These are phyloP conservation scores for Ustilago tritici DNA, from an alignment of 1,284 basidiomycete genomes.

Conservation along the genomic window DNA sequence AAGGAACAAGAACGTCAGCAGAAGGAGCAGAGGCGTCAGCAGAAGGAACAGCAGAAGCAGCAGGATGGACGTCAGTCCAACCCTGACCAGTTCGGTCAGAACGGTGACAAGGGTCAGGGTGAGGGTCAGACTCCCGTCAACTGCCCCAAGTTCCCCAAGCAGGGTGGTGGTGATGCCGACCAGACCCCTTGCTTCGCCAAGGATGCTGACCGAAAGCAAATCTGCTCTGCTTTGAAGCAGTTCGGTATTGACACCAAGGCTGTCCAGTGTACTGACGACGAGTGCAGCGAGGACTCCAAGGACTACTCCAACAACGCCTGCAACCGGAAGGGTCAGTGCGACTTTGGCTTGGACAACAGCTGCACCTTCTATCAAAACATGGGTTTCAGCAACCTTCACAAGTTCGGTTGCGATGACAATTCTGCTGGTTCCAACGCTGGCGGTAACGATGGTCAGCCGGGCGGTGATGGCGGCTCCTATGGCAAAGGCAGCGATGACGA, in stretches of 20 bases:
- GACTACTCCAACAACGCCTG: slow-evolving; percentile 48
- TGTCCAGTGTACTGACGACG: slow-evolving; percentile 35
- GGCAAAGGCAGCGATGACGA: too few species aligned
- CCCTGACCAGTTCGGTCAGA: not conserved
- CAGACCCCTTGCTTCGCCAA: slow-evolving; percentile 41
- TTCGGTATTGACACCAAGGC: slow-evolving; percentile 37
- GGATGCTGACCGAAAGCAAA: slow-evolving; percentile 35
- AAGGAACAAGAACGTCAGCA: slow-evolving; percentile 19
- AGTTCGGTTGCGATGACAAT: slow-evolving; percentile 39
- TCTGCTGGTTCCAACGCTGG: not conserved
- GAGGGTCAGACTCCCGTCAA: slow-evolving; percentile 4
- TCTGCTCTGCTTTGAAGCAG: slow-evolving; percentile 52
- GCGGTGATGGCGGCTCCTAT: too few species aligned
- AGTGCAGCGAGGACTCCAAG: slow-evolving; percentile 42
- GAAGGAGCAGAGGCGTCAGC: slow-evolving; percentile 11
- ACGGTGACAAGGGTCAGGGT: slow-evolving; percentile 3
- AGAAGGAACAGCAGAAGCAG: slow-evolving; percentile 10
- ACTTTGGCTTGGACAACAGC: slow-evolving; percentile 42
- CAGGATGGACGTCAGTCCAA: slow-evolving; percentile 11
- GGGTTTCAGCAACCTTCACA: slow-evolving; percentile 41
- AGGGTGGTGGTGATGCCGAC: slow-evolving; percentile 37
- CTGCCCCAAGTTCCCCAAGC: slow-evolving; percentile 47
- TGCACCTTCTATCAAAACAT: slow-evolving; percentile 41
- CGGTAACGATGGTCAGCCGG: not conserved
- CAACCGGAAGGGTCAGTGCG: slow-evolving; percentile 45